A percentile compares a stretch with the other conserved stretches of the same genome.
These are phyloP conservation scores for Senecio squalidus DNA, from an alignment of 140 eudicot species.

Conservation along the genomic window DNA sequence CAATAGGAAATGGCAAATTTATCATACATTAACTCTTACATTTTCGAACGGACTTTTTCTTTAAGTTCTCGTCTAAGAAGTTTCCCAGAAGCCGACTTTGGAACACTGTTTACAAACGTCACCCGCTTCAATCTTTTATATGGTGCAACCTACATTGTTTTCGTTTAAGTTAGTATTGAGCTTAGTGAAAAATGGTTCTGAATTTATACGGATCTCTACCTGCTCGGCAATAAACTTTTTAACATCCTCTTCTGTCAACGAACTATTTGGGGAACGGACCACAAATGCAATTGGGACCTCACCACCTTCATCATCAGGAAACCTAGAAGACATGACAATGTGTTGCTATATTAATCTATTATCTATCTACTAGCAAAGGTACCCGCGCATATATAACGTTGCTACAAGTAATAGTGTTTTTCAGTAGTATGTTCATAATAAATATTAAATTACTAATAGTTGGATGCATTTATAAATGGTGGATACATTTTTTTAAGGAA, in stretches of 20 bases:
- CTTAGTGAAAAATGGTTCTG: neutral
- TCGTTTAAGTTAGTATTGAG: neutral
- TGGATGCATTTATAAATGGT: too few species aligned
- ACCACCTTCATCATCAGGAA: constrained; percentile 91
- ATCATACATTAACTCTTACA: neutral
- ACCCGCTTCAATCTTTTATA: constrained; percentile 69
- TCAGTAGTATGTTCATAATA: too few species aligned
- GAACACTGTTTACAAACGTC: constrained; percentile 66
- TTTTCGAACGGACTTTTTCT: neutral
- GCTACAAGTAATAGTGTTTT: too few species aligned
- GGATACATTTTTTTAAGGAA: too few species aligned
- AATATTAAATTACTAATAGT: too few species aligned
- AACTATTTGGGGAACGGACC: constrained; percentile 67
- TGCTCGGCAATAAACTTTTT: constrained; percentile 66
- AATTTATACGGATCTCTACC: constrained; percentile 25
- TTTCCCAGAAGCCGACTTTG: constrained; percentile 48
- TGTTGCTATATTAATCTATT: neutral
- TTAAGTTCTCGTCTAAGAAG: constrained; percentile 12
- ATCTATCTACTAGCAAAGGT: neutral
- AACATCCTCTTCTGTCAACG: constrained; percentile 62
- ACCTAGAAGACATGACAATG: constrained; percentile 29
- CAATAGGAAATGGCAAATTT: neutral
- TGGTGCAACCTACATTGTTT: constrained; percentile 60
- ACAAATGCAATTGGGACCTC: constrained; percentile 87
- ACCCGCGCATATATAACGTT: neutral